Percentiles rank a stretch among this genome's conserved stretches.
phyloP scores from a whole-genome alignment of 2,329 filamentous ascomycete genomes.

The Verticillium dahliae region DNA sequence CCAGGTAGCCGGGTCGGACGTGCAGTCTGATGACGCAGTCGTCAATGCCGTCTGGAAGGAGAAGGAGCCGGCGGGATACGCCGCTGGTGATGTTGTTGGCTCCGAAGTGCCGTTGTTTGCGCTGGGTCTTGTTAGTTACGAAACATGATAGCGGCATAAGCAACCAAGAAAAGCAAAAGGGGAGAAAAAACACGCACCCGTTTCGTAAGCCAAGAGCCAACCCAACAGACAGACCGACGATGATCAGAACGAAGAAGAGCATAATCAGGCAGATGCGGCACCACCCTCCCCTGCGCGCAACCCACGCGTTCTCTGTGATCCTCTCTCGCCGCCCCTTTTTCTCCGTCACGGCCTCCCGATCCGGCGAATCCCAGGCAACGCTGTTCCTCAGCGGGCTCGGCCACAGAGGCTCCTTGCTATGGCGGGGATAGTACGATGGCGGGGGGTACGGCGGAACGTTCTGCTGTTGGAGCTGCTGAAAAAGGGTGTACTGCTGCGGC shows the following conservation, averaged over 20 bases:
- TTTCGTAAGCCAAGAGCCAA: conserved; percentile 31
- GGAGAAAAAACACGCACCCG: conserved; percentile 17
- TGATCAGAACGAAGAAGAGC: conserved; percentile 21
- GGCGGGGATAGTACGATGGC: conserved; percentile 8
- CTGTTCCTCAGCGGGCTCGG: background rate
- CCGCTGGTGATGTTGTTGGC: conserved; percentile 2
- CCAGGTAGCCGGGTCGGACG: conserved; percentile 52
- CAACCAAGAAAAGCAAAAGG: background rate
- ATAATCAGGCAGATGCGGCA: conserved; percentile 23
- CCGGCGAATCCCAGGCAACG: background rate
- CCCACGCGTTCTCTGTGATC: conserved; percentile 10
- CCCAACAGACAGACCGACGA: conserved; percentile 31
- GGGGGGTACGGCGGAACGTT: conserved; percentile 8
- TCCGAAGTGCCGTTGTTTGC: conserved; percentile 2
- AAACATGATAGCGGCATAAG: conserved; percentile 1
- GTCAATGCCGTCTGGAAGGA: conserved; percentile 52
- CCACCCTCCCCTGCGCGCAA: conserved; percentile 21
- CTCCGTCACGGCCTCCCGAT: background rate
- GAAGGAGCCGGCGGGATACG: conserved; percentile 58
- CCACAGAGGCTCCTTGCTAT: conserved; percentile 5
- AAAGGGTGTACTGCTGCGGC: background rate
- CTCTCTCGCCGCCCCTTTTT: conserved; percentile 1
- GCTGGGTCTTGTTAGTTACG: conserved; percentile 1
- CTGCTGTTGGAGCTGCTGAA: background rate
- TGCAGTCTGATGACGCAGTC: conserved; percentile 47